Base-by-base conservation (phyloP, 306 rosid species). In the Rosa persica region DNA sequence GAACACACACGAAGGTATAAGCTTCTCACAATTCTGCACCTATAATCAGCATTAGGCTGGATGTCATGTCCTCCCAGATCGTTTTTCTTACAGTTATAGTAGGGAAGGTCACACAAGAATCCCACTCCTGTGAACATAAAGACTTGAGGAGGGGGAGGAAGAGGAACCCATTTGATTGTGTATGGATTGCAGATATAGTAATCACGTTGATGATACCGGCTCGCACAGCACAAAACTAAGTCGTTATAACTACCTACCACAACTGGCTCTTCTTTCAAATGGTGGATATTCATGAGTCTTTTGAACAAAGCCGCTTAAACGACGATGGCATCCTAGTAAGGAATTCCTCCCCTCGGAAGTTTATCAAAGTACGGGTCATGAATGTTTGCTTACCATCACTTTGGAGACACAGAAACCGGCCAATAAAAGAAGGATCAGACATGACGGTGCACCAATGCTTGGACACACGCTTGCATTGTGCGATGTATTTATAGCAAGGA, bases 121-220 rank as follows among this genome's bases (percentile, higher is more conserved):
- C 67, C 67, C 8, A 25, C 67, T 25, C 7, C 67, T 25, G 39
- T 60, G 6, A 60, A 5, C 39, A 11, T 4, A 25, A 2, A 9
- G 3, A 58, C 66, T 58, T 23, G 38, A 58, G 66, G 66, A 60
- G 66, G 66, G 19, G 66, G 66, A 60, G 66, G 66, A 60, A 60
- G 66, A 60, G 66, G 2, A 60, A 12, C 38, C 36, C 66, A 60
- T 60, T 25, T 25, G 0, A 60, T 25, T 60, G 66, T 60, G 36
- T 60, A 11, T 23, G 66, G 66, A 25, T 60, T 60, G 30, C 66
- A 60, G 38, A 60, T 60, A 19, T 25, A 60, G 66, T 60, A 60
- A 60, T 60, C 38, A 25, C 66, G 38, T 25, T 60, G 38, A 60
- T 25, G 0, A 25, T 1, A 23, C 16, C 15, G 17, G 36, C 66